Percentiles rank a stretch among this genome's conserved stretches.
These are phyloP conservation scores for Hemileia vastatrix DNA, from an alignment of 1,284 basidiomycete genomes.

Conservation along the genomic window DNA sequence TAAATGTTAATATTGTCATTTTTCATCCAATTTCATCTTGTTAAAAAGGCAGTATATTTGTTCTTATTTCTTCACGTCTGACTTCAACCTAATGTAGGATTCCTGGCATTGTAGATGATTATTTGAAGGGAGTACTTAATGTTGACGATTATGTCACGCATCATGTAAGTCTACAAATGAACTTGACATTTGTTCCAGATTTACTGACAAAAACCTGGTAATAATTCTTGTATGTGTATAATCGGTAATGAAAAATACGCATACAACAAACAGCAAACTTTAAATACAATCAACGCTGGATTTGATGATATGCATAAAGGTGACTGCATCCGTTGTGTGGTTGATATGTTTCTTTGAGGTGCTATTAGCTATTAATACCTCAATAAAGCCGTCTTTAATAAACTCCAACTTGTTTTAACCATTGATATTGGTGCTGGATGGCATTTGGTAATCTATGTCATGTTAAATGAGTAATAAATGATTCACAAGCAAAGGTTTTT, in stretches of 20 bases:
- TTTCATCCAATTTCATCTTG: not conserved
- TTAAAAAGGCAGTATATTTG: not conserved
- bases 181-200: not conserved
- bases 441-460: too few species aligned
- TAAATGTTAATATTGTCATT: conserved; percentile 34
- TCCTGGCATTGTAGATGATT: conserved; percentile 26
- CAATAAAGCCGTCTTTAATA: too few species aligned
- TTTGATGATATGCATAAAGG: conserved; percentile 44
- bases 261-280: conserved; percentile 20
- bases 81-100: not conserved
- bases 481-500: too few species aligned
- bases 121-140: conserved; percentile 38
- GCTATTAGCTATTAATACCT: too few species aligned
- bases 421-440: too few species aligned
- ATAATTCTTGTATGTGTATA: too few species aligned
- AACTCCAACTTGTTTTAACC: too few species aligned
- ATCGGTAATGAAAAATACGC: too few species aligned
- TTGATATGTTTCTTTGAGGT: too few species aligned
- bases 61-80: not conserved
- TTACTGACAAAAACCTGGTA: not conserved
- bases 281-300: conserved; percentile 41
- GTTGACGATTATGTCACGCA: conserved; percentile 45
- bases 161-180: conserved; percentile 25
- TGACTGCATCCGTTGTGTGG: conserved; percentile 40
- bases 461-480: too few species aligned